Evolutionary conservation across 192 early-diverging fungal genomes (phyloP).

Genomic region (Backusella morwellensis): DNA sequence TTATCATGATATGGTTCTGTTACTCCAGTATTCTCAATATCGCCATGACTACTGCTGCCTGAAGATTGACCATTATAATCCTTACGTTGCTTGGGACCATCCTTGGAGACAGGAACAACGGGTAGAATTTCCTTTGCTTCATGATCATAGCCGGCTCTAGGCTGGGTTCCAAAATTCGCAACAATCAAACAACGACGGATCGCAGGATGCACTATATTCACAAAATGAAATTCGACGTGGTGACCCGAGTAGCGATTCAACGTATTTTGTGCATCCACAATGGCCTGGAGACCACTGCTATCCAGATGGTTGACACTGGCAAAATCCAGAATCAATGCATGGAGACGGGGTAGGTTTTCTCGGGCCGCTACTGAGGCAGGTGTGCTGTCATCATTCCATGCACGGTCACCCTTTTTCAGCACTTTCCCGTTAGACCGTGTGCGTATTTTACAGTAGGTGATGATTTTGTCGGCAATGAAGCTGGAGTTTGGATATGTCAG

Average conservation of each 20-base stretch:
- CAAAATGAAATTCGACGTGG: constrained; percentile 30
- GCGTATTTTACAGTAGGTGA: constrained; percentile 28
- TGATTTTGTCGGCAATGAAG: constrained; percentile 56
- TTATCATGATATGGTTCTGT: neutral
- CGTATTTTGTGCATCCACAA: constrained; percentile 54
- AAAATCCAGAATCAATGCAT: constrained; percentile 84
- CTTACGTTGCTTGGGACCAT: neutral
- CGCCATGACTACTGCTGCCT: neutral
- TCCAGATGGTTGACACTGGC: constrained; percentile 74
- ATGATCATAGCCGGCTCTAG: neutral
- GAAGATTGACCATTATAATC: neutral
- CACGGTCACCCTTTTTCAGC: constrained; percentile 21
- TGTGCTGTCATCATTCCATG: constrained; percentile 29
- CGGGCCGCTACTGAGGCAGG: constrained; percentile 42
- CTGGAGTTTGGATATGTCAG: constrained; percentile 71
- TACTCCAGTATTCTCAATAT: neutral
- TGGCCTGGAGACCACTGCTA: constrained; percentile 74
- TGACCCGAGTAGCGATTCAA: constrained; percentile 25
- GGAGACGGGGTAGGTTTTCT: constrained; percentile 44
- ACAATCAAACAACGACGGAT: constrained; percentile 16
- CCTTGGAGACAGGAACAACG: neutral
- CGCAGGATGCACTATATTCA: constrained; percentile 18
- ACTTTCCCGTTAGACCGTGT: constrained; percentile 14
- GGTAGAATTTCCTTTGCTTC: neutral
- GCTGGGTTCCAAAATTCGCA: constrained; percentile 20